A percentile compares a stretch with the other conserved stretches of the same genome.
These are phyloP conservation scores for Malassezia pachydermatis DNA, from an alignment of 1,284 basidiomycete species.

Conservation along the genomic window DNA sequence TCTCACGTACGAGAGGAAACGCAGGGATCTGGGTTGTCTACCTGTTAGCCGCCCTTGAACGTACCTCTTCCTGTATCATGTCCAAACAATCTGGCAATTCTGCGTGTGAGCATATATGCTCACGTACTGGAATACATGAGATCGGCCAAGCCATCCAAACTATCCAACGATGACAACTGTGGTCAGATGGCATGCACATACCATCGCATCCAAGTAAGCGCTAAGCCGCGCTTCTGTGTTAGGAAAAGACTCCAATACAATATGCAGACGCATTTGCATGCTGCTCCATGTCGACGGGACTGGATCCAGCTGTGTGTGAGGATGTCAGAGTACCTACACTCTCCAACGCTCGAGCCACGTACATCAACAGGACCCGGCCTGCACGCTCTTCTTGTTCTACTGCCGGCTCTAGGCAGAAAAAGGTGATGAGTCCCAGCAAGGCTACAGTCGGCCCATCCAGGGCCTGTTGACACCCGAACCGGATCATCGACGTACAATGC, in stretches of 20 bases:
- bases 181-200: neutral
- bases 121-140: constrained; percentile 7
- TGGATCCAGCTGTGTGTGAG: constrained; percentile 10
- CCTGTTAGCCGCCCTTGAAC: neutral
- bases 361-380: constrained; percentile 5
- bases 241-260: neutral
- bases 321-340: neutral
- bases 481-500: too few relatives aligned
- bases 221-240: neutral
- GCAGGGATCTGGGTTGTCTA: neutral
- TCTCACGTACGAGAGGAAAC: too few relatives aligned
- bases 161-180: constrained; percentile 4
- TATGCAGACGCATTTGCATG: neutral
- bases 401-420: constrained; percentile 3
- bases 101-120: neutral
- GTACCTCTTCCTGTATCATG: neutral
- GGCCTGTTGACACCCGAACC: constrained; percentile 5
- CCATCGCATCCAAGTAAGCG: neutral
- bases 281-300: neutral
- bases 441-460: constrained; percentile 12
- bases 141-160: constrained; percentile 9
- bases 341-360: constrained; percentile 12
- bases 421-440: constrained; percentile 14
- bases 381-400: constrained; percentile 1
- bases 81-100: constrained; percentile 13